Base-by-base conservation (phyloP, 768 basidiomycete genomes). In the Leccinum incarnatum region DNA sequence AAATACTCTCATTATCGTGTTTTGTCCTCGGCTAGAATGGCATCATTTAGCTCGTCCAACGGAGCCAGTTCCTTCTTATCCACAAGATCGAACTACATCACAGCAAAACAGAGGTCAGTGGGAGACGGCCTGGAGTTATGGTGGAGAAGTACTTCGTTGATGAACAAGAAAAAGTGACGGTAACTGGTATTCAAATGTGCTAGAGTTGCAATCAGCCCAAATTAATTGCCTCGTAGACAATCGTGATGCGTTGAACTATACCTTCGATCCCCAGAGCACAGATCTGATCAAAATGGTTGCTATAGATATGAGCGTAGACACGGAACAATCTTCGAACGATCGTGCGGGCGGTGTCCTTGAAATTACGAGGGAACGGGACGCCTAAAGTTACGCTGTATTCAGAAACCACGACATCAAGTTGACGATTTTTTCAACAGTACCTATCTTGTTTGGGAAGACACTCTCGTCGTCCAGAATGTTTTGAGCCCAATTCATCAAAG, bases 141-240 rank as follows among this genome's bases (percentile, higher is more conserved):
- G n/a, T 45, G 5, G 40, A 12, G 30, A 70, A 81, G 45, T 66
- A 93, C 95, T 85, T 99, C 96, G 65, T 94, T 88, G 61, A 98
- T 85, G 70, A 98, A 98, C 46, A 98, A 79, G 78, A 98, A 92
- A 79, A 99, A 99, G 75, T 99, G 97, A 34, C 93, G 85, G 73
- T 99, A 98, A 72, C 94, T 96, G 14, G 97, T 99, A 72, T 99
- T 99, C 64, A 99, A 81, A 71, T 99, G 97, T 2, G 97, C 97
- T 98, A 62, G 25, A 54, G 19, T 54, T 17, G 52, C 30, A 17
- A 54, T 40, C 9, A 52, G 36, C 17, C 11, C 21, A 34, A 57
- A 15, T 7, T 14, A 60, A 54, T 36, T 36, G 50, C 49, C 47
- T 42, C n/a, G 15, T 21, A 27, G 19, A 8, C 17, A 23, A 12